A percentile compares a stretch with the other conserved stretches of the same genome.
Evolutionary conservation across 2,329 filamentous ascomycete species (phyloP).

Genomic region (Lachnellula subtilissima): DNA sequence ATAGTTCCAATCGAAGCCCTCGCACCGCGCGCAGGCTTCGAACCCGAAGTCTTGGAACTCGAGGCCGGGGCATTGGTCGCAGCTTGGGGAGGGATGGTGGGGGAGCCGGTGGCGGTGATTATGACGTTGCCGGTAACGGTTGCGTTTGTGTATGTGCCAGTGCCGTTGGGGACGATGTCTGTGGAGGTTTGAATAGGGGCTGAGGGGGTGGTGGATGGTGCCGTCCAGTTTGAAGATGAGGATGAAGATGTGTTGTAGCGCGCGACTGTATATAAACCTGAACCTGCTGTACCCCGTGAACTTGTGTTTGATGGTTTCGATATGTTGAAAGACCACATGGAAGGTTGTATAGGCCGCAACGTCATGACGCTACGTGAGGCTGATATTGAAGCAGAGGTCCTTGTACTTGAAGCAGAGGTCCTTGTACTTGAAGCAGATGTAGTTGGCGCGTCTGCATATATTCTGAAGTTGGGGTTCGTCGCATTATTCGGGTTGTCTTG

Average conservation of each 20-base stretch:
- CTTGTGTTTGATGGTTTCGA: too few species aligned
- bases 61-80: neutral
- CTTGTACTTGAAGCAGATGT: neutral
- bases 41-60: neutral
- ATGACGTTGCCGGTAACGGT: neutral
- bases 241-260: too few species aligned
- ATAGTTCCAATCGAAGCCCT: neutral
- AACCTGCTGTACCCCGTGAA: too few species aligned
- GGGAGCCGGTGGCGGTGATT: neutral
- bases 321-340: too few species aligned
- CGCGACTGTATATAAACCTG: too few species aligned
- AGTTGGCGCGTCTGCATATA: neutral
- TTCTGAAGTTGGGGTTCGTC: neutral
- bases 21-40: neutral
- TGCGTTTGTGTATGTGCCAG: neutral
- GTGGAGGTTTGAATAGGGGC: neutral
- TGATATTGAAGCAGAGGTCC: conserved; percentile 2
- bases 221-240: too few species aligned
- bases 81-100: neutral
- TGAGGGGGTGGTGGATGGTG: neutral
- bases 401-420: conserved; percentile 4
- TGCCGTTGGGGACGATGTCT: neutral
- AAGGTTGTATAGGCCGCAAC: too few species aligned
- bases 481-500: neutral
- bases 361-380: too few species aligned